Base-by-base conservation (phyloP, 1,284 basidiomycete genomes). In the Phylloboletellus chloephorus region DNA sequence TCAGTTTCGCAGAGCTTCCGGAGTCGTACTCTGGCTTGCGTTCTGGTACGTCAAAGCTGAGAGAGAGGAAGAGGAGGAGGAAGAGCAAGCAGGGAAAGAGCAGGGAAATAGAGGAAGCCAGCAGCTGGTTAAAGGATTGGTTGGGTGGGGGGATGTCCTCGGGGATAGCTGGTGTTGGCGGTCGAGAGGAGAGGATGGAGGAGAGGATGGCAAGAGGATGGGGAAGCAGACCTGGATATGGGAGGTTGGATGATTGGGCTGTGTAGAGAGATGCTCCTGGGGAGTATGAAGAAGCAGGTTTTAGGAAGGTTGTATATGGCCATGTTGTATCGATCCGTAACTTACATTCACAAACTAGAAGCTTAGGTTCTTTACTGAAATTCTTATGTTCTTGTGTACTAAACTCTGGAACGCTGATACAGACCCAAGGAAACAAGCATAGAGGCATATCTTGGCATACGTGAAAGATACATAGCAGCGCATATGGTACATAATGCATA, bases 1-100 rank as follows among this genome's bases (percentile, higher is more conserved):
- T 88, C 37, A 82, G 78, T 47, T 88, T 88, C 49, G 82, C 82
- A 20, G 72, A 80, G 58, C 66, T 83, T 24, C 81, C 82, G 0
- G 82, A 85, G 59, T 72, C 76, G 31, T 77, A 80, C 50, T 57
- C 58, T 7, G 44, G 49, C 8, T 54, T 44, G 6, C 61, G 44
- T 32, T 37, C 43, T 23, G 53, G 59, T 2, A 37, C 17, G n/a
- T 60, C 56, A 15, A 57, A 51, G 32, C 23, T 56, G 30, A 61
- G 51, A 41, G 54, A 51, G 16, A 52, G 58, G 35, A 62, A 57
- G 40, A 38, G 21, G 21, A 55, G 39, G 46, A 59, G 43, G 44
- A 65, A 51, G 46, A 41, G 25, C 22, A 61, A 53, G 37, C 47
- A 51, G 34, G 39, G 47, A 45, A 51, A 53, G 37, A 38, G 41